Evolutionary conservation across 2,329 filamentous ascomycete species (phyloP).

Genomic region (Helminthosporium solani): DNA sequence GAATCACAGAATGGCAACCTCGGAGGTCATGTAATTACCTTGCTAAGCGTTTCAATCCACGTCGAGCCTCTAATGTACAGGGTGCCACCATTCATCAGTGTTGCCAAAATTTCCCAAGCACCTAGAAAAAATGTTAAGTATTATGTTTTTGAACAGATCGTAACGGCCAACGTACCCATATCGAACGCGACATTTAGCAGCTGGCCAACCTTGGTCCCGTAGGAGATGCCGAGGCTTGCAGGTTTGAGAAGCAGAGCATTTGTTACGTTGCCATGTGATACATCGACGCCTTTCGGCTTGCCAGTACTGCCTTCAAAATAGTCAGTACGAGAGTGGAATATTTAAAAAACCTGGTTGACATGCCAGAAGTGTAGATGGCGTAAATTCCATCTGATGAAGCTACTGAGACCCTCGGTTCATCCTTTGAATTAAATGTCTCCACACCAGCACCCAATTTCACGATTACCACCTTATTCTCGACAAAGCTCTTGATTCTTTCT

Average conservation of each 20-base stretch:
- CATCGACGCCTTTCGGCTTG: conserved; percentile 60
- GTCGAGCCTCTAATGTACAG: conserved; percentile 54
- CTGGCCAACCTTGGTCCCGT: conserved; percentile 56
- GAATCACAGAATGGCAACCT: neutral
- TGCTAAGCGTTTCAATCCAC: conserved; percentile 51
- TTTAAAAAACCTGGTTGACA: too few species aligned
- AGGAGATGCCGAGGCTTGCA: conserved; percentile 52
- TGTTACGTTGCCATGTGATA: conserved; percentile 57
- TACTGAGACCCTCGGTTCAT: conserved; percentile 19
- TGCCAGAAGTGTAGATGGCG: conserved; percentile 55
- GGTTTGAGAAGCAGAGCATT: conserved; percentile 56
- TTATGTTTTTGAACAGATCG: neutral
- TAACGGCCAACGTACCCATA: conserved; percentile 52
- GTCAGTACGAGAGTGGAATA: conserved; percentile 5
- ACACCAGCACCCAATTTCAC: conserved; percentile 17
- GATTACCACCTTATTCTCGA: conserved; percentile 13
- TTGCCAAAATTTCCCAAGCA: conserved; percentile 62
- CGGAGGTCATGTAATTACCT: conserved; percentile 32
- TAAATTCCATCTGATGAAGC: conserved; percentile 32
- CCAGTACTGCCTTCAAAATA: conserved; percentile 50
- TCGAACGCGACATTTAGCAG: conserved; percentile 62
- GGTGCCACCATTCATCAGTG: conserved; percentile 59
- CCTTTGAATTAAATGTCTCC: conserved; percentile 15
- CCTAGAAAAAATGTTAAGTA: conserved; percentile 40
- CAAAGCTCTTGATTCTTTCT: conserved; percentile 24